Percentiles rank a stretch among this genome's conserved stretches.
These are phyloP conservation scores for Chlorella sp. DNA, from an alignment of 139 green algal genomes.

Conservation along the genomic window DNA sequence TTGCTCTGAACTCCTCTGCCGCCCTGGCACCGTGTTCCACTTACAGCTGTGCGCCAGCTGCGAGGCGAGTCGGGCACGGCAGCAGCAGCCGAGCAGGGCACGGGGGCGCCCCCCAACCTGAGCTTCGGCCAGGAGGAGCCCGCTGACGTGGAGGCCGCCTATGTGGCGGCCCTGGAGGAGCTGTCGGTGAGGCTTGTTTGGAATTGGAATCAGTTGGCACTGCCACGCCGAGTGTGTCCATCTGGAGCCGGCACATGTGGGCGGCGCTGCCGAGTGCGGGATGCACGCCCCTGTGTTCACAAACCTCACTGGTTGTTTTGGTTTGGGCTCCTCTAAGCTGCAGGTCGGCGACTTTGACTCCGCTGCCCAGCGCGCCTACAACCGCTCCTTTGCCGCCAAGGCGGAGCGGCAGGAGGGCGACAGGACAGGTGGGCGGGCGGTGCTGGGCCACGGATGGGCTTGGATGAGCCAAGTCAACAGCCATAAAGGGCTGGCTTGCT, in stretches of 20 bases:
- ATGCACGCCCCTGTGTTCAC: too few species aligned
- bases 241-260: too few species aligned
- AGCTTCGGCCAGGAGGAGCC: constrained; percentile 27
- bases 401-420: constrained; percentile 45
- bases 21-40: too few species aligned
- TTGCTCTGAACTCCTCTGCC: too few species aligned
- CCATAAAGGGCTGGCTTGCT: too few species aligned
- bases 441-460: not conserved
- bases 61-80: not conserved
- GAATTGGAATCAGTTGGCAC: too few species aligned
- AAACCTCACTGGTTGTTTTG: too few species aligned
- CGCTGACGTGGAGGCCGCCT: constrained; percentile 53
- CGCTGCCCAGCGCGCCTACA: constrained; percentile 59
- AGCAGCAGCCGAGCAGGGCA: not conserved
- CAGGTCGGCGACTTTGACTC: constrained; percentile 66
- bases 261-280: too few species aligned
- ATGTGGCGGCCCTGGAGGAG: constrained; percentile 50
- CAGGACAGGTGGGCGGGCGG: constrained; percentile 16
- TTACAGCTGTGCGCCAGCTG: constrained; percentile 34
- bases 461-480: not conserved
- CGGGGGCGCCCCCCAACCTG: not conserved
- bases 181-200: constrained; percentile 36
- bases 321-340: too few species aligned
- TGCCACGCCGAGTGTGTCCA: too few species aligned
- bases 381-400: constrained; percentile 57